A percentile compares a stretch with the other conserved stretches of the same genome.
Evolutionary conservation across 2,329 filamentous ascomycete species (phyloP).

Genomic region (Sporothrix pallida): DNA sequence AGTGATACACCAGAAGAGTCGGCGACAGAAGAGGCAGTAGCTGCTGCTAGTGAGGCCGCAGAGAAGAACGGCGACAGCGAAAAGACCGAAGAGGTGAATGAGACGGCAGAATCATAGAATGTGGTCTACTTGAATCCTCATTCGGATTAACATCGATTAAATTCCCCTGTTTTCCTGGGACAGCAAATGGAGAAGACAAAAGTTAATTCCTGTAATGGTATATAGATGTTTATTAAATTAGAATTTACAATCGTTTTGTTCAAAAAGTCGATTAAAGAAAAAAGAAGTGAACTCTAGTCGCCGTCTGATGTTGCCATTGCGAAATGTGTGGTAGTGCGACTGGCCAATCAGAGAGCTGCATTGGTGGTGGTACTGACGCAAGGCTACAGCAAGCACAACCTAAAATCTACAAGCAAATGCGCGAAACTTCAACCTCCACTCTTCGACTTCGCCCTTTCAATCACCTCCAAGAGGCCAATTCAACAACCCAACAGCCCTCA

Average conservation of each 20-base stretch:
- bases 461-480: not conserved
- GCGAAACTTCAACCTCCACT: not conserved
- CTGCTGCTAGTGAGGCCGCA: not conserved
- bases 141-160: not conserved
- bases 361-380: not conserved
- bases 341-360: conserved; percentile 11
- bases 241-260: not conserved
- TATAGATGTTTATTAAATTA: conserved; percentile 5
- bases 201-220: conserved; percentile 2
- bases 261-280: not conserved
- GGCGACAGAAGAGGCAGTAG: not conserved
- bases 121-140: not conserved
- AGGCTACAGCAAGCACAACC: conserved; percentile 10
- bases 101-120: not conserved
- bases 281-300: not conserved
- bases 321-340: not conserved
- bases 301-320: not conserved
- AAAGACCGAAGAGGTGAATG: not conserved
- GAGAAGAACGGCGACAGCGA: not conserved
- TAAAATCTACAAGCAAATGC: not conserved
- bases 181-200: not conserved
- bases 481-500: not conserved
- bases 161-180: too few relatives aligned
- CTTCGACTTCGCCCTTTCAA: not conserved
- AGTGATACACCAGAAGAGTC: not conserved